Conservation (phyloP, 371 early-diverging fungal genomes). For the Syncephalastrum monosporum region DNA sequence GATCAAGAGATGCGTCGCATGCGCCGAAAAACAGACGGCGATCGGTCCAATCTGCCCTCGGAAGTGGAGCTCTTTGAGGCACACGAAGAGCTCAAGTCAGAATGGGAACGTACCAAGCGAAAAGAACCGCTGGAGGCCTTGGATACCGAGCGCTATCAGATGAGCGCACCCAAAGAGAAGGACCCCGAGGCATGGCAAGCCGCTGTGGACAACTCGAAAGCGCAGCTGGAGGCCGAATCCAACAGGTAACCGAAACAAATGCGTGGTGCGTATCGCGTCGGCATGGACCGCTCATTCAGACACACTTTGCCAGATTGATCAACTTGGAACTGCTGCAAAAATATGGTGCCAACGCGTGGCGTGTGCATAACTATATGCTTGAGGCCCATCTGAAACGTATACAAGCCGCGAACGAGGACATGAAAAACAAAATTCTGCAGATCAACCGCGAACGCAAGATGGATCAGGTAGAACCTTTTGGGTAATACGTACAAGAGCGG, state of each 20-base stretch:
- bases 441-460: conserved; percentile 70
- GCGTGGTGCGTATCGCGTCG: neutral
- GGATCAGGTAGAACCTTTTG: conserved; percentile 56
- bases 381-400: conserved; percentile 53
- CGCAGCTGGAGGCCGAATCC: conserved; percentile 84
- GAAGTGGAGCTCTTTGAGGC: conserved; percentile 36
- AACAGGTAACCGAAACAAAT: conserved; percentile 43
- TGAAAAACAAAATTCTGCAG: conserved; percentile 49
- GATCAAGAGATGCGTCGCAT: conserved; percentile 70
- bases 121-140: conserved; percentile 57
- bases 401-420: conserved; percentile 48
- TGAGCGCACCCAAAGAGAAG: conserved; percentile 51
- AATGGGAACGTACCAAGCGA: conserved; percentile 60
- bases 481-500: neutral
- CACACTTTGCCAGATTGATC: conserved; percentile 38
- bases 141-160: conserved; percentile 63
- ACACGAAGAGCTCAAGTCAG: conserved; percentile 53
- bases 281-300: neutral
- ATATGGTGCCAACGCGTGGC: conserved; percentile 87
- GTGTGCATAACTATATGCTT: conserved; percentile 77
- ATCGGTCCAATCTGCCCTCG: conserved; percentile 33
- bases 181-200: conserved; percentile 55
- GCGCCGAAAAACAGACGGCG: conserved; percentile 34
- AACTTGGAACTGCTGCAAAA: conserved; percentile 82
- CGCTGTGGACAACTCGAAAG: conserved; percentile 77